Conservation (phyloP, 2,329 filamentous ascomycete genomes). For the Ascochyta lentis region DNA sequence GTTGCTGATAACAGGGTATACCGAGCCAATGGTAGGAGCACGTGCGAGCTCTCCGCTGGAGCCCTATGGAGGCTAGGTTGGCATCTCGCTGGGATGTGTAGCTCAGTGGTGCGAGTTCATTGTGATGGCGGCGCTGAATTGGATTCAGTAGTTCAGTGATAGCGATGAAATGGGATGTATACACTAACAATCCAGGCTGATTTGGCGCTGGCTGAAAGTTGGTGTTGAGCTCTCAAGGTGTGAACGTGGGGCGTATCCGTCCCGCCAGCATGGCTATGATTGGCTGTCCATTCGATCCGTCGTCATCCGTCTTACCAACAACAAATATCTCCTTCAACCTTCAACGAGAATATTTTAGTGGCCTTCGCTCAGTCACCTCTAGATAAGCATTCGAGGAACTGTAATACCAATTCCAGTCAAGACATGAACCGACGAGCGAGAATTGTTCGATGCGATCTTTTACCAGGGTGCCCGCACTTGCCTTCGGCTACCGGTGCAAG, state of each 20-base stretch:
- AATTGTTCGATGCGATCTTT: background rate
- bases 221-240: background rate
- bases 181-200: background rate
- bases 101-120: background rate
- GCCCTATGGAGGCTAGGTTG: background rate
- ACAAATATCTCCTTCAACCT: background rate
- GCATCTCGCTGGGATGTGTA: background rate
- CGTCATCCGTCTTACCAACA: background rate
- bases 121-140: background rate
- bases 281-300: background rate
- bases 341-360: background rate
- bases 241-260: background rate
- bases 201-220: background rate
- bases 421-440: background rate
- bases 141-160: too few relatives aligned
- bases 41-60: conserved; percentile 7
- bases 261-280: background rate
- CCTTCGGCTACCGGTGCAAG: conserved; percentile 13
- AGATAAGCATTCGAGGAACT: background rate
- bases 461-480: conserved; percentile 6
- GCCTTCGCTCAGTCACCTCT: background rate
- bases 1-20: conserved; percentile 10
- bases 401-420: background rate
- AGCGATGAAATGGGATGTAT: too few relatives aligned
- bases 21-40: conserved; percentile 14